Base-by-base conservation (phyloP, 139 green algal species). In the Pleodorina starrii region DNA sequence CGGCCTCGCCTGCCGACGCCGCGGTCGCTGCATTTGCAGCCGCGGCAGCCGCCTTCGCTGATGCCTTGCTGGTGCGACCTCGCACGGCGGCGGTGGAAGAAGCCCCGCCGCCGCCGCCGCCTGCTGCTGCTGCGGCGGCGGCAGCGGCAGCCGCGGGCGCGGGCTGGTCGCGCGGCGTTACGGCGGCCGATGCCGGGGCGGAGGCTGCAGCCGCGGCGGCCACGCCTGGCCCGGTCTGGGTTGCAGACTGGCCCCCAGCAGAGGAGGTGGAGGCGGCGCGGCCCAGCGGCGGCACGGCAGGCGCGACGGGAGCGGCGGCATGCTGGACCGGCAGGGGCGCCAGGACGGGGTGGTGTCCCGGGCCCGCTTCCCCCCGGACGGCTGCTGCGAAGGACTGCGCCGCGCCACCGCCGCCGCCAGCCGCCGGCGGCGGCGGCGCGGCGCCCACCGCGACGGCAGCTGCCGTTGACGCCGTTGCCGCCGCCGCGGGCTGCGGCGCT, bases 371-470 rank as follows among this genome's bases (percentile, higher is more conserved):
- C 43, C 63, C 63, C 19, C 16, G 48, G 32, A 88, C 82, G 23
- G 82, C 82, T 7, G 82, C 82, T n/a, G 82, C 82, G 44, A 88
- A 88, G 0, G 82, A 88, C 23, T 48, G 36, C 38, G 27, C 57
- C 14, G 60, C n/a, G 43, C 48, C 17, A 1, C 21, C 54, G 1
- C 38, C 4, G n/a, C 36, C 25, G 2, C 36, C 7, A 21, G 77
- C 1, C 21, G 54, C 36, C 54, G 54, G 73, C 27, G 59, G 43
- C 27, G 73, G 42, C 73, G 10, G 43, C 44, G 25, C 17, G 9
- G 19, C 25, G 23, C 2, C 43, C 73, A 40, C 43, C 44, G 0
- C 42, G 3, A 4, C 71, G 14, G 21, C 7, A 66, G 21, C 54
- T 66, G 54, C 54, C 54, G 54, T 12, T 66, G 54, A 5, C 54